Base-by-base conservation (phyloP, 371 early-diverging fungal species). In the Actinomortierella ambigua region DNA sequence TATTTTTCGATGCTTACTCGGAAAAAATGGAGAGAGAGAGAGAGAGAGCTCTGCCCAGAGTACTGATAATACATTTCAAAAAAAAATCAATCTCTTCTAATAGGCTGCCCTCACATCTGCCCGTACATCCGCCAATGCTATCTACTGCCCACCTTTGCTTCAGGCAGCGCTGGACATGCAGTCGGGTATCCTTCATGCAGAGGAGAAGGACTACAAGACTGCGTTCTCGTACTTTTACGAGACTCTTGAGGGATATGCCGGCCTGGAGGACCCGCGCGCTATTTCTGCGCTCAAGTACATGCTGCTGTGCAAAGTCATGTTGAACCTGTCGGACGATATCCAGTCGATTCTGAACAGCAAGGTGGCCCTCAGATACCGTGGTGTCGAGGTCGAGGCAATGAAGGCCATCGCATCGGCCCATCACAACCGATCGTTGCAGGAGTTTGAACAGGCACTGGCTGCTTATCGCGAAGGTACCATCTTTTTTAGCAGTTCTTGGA, bases 221-320 rank as follows among this genome's bases (percentile, higher is more conserved):
- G 98, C 95, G 67, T 97, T 76, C 75, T 97, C 99, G 28, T 98
- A 98, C 87, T 97, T 99, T 81, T 96, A 95, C 70, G 99, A 99
- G 76, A 95, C 98, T 3, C 83, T 98, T 70, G 99, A 99, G 76
- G 95, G 95, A 14, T 94, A 88, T 66, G 84, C 95, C 3, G 87
- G 89, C 39, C 92, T 95, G 65, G 96, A 95, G 24, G 94, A 93
- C 76, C 76, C 90, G 15, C 86, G 91, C 57, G 95, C 95, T 49
- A 86, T 96, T 22, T 80, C 90, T 56, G 96, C 95, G 5, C 79
- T 98, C 43, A 95, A 96, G 69, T 98, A 98, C 80, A 95, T 98
- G 96, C 76, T 98, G 55, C 82, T 98, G 56, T 97, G 97, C 87
- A 98, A 98, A 77, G 93, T 98, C 70, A 98, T 98, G 98, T 78